Conservation (phyloP, 2,329 filamentous ascomycete species). For the Exophiala alcalophila region DNA sequence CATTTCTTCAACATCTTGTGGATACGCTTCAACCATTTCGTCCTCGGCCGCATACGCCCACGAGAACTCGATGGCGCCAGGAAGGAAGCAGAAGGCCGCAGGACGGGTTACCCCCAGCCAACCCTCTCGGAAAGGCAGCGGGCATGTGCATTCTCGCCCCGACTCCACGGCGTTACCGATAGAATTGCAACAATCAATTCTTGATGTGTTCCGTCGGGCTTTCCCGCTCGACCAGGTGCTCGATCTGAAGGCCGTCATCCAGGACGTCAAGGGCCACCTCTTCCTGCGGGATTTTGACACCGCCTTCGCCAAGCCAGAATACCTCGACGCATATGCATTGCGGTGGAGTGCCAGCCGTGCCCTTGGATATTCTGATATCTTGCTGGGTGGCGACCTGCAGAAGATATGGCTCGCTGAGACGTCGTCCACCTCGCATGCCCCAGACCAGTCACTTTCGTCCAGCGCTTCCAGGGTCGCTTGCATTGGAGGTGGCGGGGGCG, state of each 20-base stretch:
- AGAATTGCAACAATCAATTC: conserved; percentile 64
- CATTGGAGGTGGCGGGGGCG: conserved; percentile 64
- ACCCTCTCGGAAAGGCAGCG: conserved; percentile 1
- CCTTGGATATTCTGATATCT: conserved; percentile 71
- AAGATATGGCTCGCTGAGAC: conserved; percentile 18
- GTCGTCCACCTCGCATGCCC: neutral
- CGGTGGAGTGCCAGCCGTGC: conserved; percentile 88
- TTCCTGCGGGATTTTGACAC: conserved; percentile 78
- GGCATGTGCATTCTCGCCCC: conserved; percentile 4
- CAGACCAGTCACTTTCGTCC: conserved; percentile 3
- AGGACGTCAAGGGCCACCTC: conserved; percentile 80
- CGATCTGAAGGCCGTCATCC: conserved; percentile 58
- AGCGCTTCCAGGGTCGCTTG: conserved; percentile 48
- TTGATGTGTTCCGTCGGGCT: conserved; percentile 69
- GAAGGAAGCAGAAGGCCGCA: conserved; percentile 13
- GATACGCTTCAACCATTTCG: neutral
- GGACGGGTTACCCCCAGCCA: conserved; percentile 6
- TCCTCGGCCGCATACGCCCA: neutral
- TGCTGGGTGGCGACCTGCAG: conserved; percentile 34
- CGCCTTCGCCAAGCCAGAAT: conserved; percentile 70
- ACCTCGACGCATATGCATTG: conserved; percentile 78
- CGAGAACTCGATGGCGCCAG: conserved; percentile 17
- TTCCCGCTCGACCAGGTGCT: conserved; percentile 53
- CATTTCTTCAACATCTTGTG: conserved; percentile 2
- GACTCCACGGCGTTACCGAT: conserved; percentile 39